phyloP scores from a whole-genome alignment of 2,329 filamentous ascomycete species.

The Penicillium sp. region DNA sequence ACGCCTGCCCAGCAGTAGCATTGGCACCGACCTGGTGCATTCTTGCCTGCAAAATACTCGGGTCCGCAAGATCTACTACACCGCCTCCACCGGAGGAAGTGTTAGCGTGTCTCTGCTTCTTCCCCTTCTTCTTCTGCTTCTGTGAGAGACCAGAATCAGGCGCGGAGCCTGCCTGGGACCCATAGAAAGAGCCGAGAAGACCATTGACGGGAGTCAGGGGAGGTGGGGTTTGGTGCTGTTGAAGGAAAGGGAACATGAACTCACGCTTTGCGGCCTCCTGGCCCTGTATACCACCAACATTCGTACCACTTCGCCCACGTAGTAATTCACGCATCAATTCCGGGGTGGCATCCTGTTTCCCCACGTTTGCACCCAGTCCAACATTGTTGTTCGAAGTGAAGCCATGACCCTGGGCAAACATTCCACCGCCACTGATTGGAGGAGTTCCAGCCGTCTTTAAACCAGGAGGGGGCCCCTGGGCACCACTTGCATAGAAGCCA shows the following conservation, averaged over 20 bases:
- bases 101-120: slow-evolving; percentile 99
- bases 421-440: slow-evolving; percentile 69
- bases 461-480: slow-evolving; percentile 89
- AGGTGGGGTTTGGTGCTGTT: slow-evolving; percentile 80
- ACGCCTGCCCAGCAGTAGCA: slow-evolving; percentile 68
- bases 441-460: slow-evolving; percentile 93
- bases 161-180: slow-evolving; percentile 75
- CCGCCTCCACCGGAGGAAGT: slow-evolving; percentile 99
- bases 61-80: slow-evolving; percentile 99
- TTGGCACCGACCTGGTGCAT: slow-evolving; percentile 84
- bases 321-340: slow-evolving; percentile 79
- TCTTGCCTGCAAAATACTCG: slow-evolving; percentile 97
- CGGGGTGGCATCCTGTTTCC: slow-evolving; percentile 66
- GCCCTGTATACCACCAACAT: slow-evolving; percentile 62
- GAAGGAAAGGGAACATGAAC: slow-evolving; percentile 91
- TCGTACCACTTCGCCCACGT: slow-evolving; percentile 58
- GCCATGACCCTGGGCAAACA: slow-evolving; percentile 84
- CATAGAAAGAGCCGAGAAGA: slow-evolving; percentile 88
- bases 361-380: slow-evolving; percentile 58
- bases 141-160: slow-evolving; percentile 73
- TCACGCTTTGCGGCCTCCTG: slow-evolving; percentile 95
- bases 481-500: slow-evolving; percentile 76
- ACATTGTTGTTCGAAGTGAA: slow-evolving; percentile 62
- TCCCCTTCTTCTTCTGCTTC: slow-evolving; percentile 99
- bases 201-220: slow-evolving; percentile 88